A percentile compares a stretch with the other conserved stretches of the same genome.
phyloP scores from a whole-genome alignment of 805 yeast genomes.

The Saccharomycopsis sp. region DNA sequence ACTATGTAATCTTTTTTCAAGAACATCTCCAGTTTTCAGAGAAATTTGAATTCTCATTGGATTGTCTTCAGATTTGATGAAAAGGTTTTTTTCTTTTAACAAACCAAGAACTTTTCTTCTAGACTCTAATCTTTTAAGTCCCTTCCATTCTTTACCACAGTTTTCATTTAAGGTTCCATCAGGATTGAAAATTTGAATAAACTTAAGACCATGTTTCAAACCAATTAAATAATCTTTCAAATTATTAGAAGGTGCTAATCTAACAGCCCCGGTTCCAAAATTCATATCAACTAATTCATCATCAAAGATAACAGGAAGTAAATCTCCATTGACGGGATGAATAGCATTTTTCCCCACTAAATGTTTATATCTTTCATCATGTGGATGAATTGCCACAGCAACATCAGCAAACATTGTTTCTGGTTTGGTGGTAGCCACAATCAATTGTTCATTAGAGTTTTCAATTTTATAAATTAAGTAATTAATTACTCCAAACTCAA shows the following conservation, averaged over 20 bases:
- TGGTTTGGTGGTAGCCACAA: conserved; percentile 98
- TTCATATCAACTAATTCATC: conserved; percentile 95
- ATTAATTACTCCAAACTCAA: conserved; percentile 93
- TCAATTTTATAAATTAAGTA: conserved; percentile 87
- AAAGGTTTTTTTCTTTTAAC: conserved; percentile 62
- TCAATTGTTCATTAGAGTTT: conserved; percentile 51
- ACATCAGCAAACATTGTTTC: conserved; percentile 98
- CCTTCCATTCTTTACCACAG: conserved; percentile 81
- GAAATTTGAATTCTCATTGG: conserved; percentile 94
- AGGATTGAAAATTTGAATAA: conserved; percentile 83
- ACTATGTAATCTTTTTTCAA: conserved; percentile 93
- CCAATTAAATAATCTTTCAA: conserved; percentile 94
- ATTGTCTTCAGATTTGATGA: conserved; percentile 77
- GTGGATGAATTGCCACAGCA: conserved; percentile 94
- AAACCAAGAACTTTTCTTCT: conserved; percentile 72
- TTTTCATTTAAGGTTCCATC: conserved; percentile 82
- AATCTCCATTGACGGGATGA: conserved; percentile 82
- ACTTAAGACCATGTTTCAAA: conserved; percentile 81
- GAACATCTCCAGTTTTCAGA: conserved; percentile 92
- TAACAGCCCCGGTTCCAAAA: conserved; percentile 99
- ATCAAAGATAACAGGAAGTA: conserved; percentile 81
- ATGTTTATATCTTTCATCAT: conserved; percentile 85
- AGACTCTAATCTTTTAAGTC: conserved; percentile 90
- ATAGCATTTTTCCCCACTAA: conserved; percentile 81
- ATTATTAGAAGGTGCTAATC: conserved; percentile 97